Percentiles rank a stretch among this genome's conserved stretches.
Conservation (phyloP, 192 early-diverging fungal species). For the Coemansia javaensis region DNA sequence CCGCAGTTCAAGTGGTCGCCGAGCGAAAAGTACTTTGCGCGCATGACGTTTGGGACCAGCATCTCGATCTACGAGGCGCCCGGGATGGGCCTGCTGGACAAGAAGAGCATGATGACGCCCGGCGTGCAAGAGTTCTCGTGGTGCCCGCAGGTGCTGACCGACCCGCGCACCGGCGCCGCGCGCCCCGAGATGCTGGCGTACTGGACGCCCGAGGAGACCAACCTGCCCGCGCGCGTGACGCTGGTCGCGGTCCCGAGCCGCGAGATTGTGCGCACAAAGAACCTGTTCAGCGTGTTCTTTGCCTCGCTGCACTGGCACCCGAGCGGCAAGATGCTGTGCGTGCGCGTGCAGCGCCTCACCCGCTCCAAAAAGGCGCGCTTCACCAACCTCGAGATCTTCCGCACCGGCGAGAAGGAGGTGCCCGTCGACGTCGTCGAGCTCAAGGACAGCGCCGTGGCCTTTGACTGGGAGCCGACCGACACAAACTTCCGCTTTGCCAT, state of each 20-base stretch:
- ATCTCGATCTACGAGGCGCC: slow-evolving; percentile 93
- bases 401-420: slow-evolving; percentile 81
- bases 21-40: slow-evolving; percentile 91
- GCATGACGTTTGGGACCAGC: slow-evolving; percentile 66
- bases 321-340: slow-evolving; percentile 83
- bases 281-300: slow-evolving; percentile 90
- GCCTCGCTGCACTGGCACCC: slow-evolving; percentile 91
- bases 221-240: slow-evolving; percentile 97
- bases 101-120: slow-evolving; percentile 85
- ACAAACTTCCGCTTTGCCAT: slow-evolving; percentile 76
- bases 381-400: slow-evolving; percentile 95
- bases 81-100: slow-evolving; percentile 86
- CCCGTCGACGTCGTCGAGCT: slow-evolving; percentile 97
- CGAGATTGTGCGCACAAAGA: slow-evolving; percentile 91
- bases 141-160: slow-evolving; percentile 54
- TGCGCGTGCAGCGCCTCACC: slow-evolving; percentile 84
- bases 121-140: slow-evolving; percentile 76
- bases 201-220: slow-evolving; percentile 94
- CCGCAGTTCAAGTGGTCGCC: slow-evolving; percentile 95
- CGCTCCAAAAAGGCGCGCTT: slow-evolving; percentile 88
- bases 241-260: slow-evolving; percentile 76
- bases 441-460: slow-evolving; percentile 73
- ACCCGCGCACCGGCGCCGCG: slow-evolving; percentile 21
- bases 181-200: slow-evolving; percentile 74
- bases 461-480: slow-evolving; percentile 94